Percentiles rank a stretch among this genome's conserved stretches.
These are phyloP conservation scores for Phlyctochytrium planicorne DNA, from an alignment of 192 early-diverging fungal genomes.

Conservation along the genomic window DNA sequence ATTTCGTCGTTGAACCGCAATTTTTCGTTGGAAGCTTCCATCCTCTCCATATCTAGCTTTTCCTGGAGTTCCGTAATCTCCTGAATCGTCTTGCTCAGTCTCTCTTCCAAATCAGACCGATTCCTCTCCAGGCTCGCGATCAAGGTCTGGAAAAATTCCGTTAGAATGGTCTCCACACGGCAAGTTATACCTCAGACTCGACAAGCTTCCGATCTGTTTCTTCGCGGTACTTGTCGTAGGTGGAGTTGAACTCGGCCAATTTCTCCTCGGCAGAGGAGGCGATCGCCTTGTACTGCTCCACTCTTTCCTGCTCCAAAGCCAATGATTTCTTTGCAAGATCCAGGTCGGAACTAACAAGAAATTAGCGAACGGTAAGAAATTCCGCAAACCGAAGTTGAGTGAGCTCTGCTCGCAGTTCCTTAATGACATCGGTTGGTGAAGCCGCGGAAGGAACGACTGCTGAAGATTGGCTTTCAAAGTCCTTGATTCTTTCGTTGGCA, in stretches of 20 bases:
- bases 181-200: slow-evolving; percentile 11
- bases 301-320: slow-evolving; percentile 44
- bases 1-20: slow-evolving; percentile 28
- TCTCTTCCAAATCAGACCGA: slow-evolving; percentile 1
- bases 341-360: slow-evolving; percentile 11
- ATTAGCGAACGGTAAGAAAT: not conserved
- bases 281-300: slow-evolving; percentile 58
- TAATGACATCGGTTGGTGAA: slow-evolving; percentile 8
- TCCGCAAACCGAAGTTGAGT: not conserved
- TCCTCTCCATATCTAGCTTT: slow-evolving; percentile 6
- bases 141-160: not conserved
- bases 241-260: slow-evolving; percentile 48
- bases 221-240: slow-evolving; percentile 68
- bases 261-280: slow-evolving; percentile 60
- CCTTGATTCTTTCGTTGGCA: slow-evolving; percentile 12
- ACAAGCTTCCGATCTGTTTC: slow-evolving; percentile 43
- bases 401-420: slow-evolving; percentile 17
- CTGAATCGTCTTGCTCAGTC: not conserved
- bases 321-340: slow-evolving; percentile 50
- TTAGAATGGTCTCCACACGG: too few relatives aligned
- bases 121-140: slow-evolving; percentile 13
- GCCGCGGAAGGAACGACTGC: not conserved
- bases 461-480: slow-evolving; percentile 5
- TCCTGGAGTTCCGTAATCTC: slow-evolving; percentile 15
- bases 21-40: not conserved